Evolutionary conservation across 2,329 filamentous ascomycete genomes (phyloP), one percentile per base, ranked within the genome.

Genomic region (Cladosporium sp.): DNA sequence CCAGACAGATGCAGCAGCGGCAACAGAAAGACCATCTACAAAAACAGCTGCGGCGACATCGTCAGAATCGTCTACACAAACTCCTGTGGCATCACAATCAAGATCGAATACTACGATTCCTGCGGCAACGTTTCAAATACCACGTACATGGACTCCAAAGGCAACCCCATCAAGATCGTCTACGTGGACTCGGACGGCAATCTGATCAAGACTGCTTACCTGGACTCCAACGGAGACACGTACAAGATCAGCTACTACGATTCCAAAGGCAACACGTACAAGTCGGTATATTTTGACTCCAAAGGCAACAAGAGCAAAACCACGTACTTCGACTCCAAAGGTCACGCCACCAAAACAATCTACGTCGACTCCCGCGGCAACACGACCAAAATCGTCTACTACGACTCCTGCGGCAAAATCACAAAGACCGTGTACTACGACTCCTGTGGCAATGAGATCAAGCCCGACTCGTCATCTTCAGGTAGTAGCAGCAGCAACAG

Each of bases 231-330:
- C 8, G 32, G 32, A 10, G 28, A 49, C 59, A 47, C 49, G 10
- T 61, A 49, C 41, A 61, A 61, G 10, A 61, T 61, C 28, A 36
- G 30, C 59, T 49, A 34, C 44, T 47, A 51, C 47, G 59, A 61
- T 11, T 61, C 41, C 28, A 34, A 61, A 21, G 59, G 59, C 28
- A 52, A 61, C n/a, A 61, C 44, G n/a, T 51, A 24, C 28, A 61
- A 61, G 18, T 51, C 44, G 3, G 44, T 36, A 4, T 61, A 52
- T 4, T 47, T 49, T 4, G 28, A 61, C 2, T 49, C 44, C 10
- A 32, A 51, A 11, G 28, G 38, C 59, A 47, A 26, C n/a, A 34
- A 51, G 21, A 61, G 32, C 24, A 49, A 34, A 49, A 51, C 30
- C 47, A 34, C 32, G 26, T 44, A 44, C 15, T 44, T 28, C 5